Evolutionary conservation across 441 rosid genomes (phyloP).

Genomic region (Francoa sonchifolia): DNA sequence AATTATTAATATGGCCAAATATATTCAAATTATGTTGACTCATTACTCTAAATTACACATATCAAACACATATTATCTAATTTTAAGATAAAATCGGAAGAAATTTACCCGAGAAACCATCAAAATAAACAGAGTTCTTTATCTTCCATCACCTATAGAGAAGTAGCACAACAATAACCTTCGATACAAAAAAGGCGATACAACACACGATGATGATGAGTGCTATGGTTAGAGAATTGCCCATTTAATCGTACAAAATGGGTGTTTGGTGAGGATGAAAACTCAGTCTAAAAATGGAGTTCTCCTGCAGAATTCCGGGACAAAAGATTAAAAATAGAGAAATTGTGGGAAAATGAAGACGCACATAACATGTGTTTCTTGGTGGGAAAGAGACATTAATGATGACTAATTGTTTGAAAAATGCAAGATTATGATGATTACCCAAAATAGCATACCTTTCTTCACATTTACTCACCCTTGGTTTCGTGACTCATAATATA

Average conservation of each 20-base stretch:
- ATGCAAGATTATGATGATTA: too few relatives aligned
- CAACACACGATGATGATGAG: constrained; percentile 48
- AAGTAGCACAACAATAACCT: constrained; percentile 48
- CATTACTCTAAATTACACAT: not conserved
- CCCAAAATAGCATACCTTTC: too few relatives aligned
- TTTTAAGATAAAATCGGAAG: not conserved
- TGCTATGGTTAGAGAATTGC: constrained; percentile 26
- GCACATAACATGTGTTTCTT: too few relatives aligned
- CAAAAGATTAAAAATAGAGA: too few relatives aligned
- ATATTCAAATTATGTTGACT: not conserved
- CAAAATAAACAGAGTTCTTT: constrained; percentile 26
- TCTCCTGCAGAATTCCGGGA: too few relatives aligned
- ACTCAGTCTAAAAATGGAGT: too few relatives aligned
- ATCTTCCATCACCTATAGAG: constrained; percentile 55
- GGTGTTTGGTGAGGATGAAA: not conserved
- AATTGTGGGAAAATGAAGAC: too few relatives aligned
- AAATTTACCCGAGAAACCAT: constrained; percentile 38
- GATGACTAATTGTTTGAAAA: too few relatives aligned
- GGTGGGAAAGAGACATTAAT: too few relatives aligned
- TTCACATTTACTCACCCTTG: too few relatives aligned
- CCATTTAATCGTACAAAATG: constrained; percentile 25
- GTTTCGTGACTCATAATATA: too few relatives aligned
- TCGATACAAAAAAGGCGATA: constrained; percentile 47
- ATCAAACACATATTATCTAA: not conserved
- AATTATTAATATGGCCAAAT: too few relatives aligned